These are phyloP conservation scores for Yarrowia porcina DNA, from an alignment of 805 yeast genomes.

Conservation along the genomic window DNA sequence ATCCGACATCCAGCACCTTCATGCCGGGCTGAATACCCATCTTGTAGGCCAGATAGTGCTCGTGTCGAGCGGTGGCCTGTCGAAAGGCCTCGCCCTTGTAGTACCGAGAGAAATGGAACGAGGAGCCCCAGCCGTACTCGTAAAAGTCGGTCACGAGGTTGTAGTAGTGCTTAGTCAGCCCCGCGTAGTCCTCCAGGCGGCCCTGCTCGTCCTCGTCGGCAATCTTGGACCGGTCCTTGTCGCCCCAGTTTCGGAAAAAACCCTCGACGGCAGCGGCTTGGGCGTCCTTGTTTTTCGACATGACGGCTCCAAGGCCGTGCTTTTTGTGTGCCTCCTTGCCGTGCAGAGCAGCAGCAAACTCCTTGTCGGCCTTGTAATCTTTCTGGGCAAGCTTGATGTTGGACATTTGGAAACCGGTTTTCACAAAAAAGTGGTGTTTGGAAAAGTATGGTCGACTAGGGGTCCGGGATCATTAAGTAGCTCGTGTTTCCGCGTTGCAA, in stretches of 20 bases:
- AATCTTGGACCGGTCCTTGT: constrained; percentile 62
- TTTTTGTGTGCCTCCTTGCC: constrained; percentile 65
- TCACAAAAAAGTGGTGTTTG: no score
- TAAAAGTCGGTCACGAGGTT: constrained; percentile 96
- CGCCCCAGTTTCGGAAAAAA: constrained; percentile 97
- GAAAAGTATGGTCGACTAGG: background rate
- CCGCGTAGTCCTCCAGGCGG: constrained; percentile 81
- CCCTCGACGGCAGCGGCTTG: constrained; percentile 81
- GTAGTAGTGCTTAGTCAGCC: constrained; percentile 90
- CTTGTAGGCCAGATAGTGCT: constrained; percentile 86
- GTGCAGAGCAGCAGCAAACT: constrained; percentile 82
- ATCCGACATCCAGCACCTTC: constrained; percentile 95
- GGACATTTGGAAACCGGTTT: no score
- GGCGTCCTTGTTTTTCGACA: constrained; percentile 73
- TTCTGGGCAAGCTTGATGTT: constrained; percentile 48
- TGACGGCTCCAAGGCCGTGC: constrained; percentile 72
- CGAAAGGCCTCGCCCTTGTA: constrained; percentile 89
- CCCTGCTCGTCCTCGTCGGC: constrained; percentile 50
- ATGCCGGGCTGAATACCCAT: constrained; percentile 74
- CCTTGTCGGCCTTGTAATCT: constrained; percentile 56
- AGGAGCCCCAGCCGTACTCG: constrained; percentile 99
- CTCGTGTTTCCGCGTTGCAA: background rate
- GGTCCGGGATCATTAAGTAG: background rate
- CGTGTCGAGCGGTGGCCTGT: constrained; percentile 93
- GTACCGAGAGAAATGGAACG: constrained; percentile 95